These are phyloP conservation scores for Citrus sinensis DNA, from an alignment of 345 rosid species.

Conservation along the genomic window DNA sequence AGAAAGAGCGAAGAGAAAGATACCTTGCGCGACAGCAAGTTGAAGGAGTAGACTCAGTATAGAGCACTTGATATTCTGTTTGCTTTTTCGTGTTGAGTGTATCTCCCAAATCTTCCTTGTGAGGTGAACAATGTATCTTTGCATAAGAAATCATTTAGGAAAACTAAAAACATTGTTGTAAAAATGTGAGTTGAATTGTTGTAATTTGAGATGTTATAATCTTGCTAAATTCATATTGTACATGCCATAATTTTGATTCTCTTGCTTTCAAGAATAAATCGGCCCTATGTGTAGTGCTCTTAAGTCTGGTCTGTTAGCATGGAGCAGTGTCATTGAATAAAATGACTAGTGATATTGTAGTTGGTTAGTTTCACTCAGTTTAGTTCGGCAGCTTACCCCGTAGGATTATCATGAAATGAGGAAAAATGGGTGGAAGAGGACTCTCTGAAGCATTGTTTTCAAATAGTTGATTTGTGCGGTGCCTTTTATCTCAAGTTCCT, in stretches of 20 bases:
- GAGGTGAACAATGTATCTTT: conserved; percentile 12
- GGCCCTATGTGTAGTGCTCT: not conserved
- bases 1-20: conserved; percentile 97
- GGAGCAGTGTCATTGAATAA: not conserved
- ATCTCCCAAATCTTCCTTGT: conserved; percentile 22
- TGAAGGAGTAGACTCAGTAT: conserved; percentile 72
- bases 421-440: not conserved
- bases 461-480: not conserved
- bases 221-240: conserved; percentile 6
- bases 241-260: conserved; percentile 11
- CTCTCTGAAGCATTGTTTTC: not conserved
- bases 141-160: conserved; percentile 23
- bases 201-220: conserved; percentile 15
- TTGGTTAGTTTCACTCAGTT: no score
- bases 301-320: not conserved
- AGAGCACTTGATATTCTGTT: conserved; percentile 16
- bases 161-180: conserved; percentile 13
- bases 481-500: no score
- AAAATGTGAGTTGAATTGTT: conserved; percentile 22
- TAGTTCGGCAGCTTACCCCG: not conserved
- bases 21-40: conserved; percentile 90
- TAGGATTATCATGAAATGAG: not conserved
- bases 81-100: conserved; percentile 6
- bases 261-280: not conserved
- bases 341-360: no score